A percentile compares a stretch with the other conserved stretches of the same genome.
Evolutionary conservation across 2,329 filamentous ascomycete species (phyloP).

Genomic region (Huntiella savannae): DNA sequence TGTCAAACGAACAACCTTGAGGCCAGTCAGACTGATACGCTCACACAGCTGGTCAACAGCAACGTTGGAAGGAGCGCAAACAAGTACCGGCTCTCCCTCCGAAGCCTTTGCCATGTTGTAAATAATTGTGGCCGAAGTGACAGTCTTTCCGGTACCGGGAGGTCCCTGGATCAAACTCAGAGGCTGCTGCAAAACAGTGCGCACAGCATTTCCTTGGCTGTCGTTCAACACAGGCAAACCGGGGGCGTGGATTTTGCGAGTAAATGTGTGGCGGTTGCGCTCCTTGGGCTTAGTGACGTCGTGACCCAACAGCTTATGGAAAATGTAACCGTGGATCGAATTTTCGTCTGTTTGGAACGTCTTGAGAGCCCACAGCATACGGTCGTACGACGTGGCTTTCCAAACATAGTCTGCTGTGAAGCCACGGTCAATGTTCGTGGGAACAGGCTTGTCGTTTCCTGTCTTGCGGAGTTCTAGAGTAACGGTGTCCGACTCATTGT

Average conservation of each 20-base stretch:
- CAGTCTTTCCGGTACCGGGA: slow-evolving; percentile 93
- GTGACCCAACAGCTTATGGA: slow-evolving; percentile 87
- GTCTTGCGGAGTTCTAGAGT: slow-evolving; percentile 86
- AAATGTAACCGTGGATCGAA: slow-evolving; percentile 97
- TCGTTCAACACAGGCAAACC: slow-evolving; percentile 86
- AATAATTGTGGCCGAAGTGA: slow-evolving; percentile 96
- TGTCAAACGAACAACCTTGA: slow-evolving; percentile 95
- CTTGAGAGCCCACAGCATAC: slow-evolving; percentile 99
- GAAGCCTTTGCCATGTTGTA: slow-evolving; percentile 94
- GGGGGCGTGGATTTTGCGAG: slow-evolving; percentile 91
- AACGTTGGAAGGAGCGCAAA: slow-evolving; percentile 95
- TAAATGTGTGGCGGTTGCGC: slow-evolving; percentile 49
- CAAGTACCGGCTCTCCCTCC: slow-evolving; percentile 67
- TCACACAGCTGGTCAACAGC: slow-evolving; percentile 97
- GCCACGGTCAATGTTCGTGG: slow-evolving; percentile 90
- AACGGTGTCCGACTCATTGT: slow-evolving; percentile 96
- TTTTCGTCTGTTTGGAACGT: slow-evolving; percentile 95
- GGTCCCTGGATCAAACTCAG: slow-evolving; percentile 92
- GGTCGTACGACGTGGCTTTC: slow-evolving; percentile 98
- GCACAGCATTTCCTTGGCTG: slow-evolving; percentile 92
- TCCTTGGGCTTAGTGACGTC: slow-evolving; percentile 80
- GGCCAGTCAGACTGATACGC: slow-evolving; percentile 78
- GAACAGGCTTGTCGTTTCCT: slow-evolving; percentile 87
- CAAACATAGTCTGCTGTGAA: slow-evolving; percentile 98
- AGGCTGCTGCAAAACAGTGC: slow-evolving; percentile 81